Evolutionary conservation across 1,139 yeast species (phyloP).

Genomic region (Groenewaldozyma auringiensis): DNA sequence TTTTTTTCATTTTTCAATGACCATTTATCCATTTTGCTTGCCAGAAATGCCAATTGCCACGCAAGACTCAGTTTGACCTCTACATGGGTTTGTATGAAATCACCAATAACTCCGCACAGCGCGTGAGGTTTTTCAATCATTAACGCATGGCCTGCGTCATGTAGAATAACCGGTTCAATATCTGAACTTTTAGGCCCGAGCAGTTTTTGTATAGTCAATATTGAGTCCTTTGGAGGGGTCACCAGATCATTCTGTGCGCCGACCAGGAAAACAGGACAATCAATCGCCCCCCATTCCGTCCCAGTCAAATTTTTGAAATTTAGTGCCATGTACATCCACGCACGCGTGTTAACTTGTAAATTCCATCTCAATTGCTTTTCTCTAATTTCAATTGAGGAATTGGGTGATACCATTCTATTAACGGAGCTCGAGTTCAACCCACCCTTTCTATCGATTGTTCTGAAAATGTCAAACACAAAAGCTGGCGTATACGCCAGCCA

Average conservation of each 20-base stretch:
- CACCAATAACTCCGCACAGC: conserved; percentile 53
- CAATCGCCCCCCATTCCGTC: conserved; percentile 36
- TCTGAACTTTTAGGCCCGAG: conserved; percentile 18
- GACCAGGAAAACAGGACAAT: conserved; percentile 41
- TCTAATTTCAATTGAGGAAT: conserved; percentile 37
- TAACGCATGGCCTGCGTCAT: conserved; percentile 59
- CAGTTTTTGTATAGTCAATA: conserved; percentile 24
- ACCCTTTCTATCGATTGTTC: conserved; percentile 54
- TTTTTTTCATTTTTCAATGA: conserved; percentile 67
- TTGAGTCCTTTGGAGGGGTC: conserved; percentile 39
- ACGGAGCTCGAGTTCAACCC: conserved; percentile 58
- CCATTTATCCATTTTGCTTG: conserved; percentile 61
- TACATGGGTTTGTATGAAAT: conserved; percentile 45
- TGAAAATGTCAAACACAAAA: conserved; percentile 43
- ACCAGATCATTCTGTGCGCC: conserved; percentile 54
- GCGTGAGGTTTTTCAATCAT: conserved; percentile 59
- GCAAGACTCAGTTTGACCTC: conserved; percentile 45
- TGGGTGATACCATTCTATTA: conserved; percentile 41
- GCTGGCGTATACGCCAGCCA: conserved; percentile 39
- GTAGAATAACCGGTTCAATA: conserved; percentile 32
- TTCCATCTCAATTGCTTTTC: conserved; percentile 65
- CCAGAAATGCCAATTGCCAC: conserved; percentile 50
- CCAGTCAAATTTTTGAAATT: conserved; percentile 42
- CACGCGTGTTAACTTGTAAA: conserved; percentile 49
- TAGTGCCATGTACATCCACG: conserved; percentile 46